phyloP scores from a whole-genome alignment of 2,329 filamentous ascomycete genomes.

The Aureobasidium sp. region DNA sequence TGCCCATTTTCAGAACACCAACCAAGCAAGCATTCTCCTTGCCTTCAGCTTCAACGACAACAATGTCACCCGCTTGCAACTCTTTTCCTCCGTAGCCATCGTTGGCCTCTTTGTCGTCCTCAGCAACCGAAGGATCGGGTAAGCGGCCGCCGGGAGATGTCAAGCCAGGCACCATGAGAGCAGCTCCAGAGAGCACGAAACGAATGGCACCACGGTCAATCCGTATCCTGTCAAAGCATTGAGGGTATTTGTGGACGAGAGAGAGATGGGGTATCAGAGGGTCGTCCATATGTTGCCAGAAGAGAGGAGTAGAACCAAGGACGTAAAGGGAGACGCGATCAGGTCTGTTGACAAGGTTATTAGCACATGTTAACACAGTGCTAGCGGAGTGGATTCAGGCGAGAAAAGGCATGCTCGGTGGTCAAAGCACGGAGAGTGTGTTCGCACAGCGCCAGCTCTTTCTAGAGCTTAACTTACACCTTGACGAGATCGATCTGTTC shows the following conservation, averaged over 20 bases:
- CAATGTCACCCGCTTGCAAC: conserved; percentile 71
- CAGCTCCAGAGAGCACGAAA: conserved; percentile 88
- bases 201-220: conserved; percentile 95
- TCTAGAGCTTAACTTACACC: conserved; percentile 45
- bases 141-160: conserved; percentile 76
- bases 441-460: neutral
- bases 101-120: conserved; percentile 33
- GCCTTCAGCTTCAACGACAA: conserved; percentile 85
- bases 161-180: conserved; percentile 91
- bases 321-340: conserved; percentile 87
- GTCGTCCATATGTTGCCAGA: conserved; percentile 79
- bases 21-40: conserved; percentile 89
- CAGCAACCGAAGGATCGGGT: conserved; percentile 47
- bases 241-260: conserved; percentile 83
- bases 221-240: conserved; percentile 73
- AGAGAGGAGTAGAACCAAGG: conserved; percentile 69
- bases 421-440: neutral
- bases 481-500: conserved; percentile 84
- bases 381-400: neutral
- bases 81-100: conserved; percentile 55
- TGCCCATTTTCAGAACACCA: conserved; percentile 74
- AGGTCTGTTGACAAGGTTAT: conserved; percentile 45
- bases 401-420: neutral
- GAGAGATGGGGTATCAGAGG: conserved; percentile 79
- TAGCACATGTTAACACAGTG: neutral